Evolutionary conservation across 2,329 filamentous ascomycete species (phyloP).

Genomic region (Sporothrix dimorphospora): DNA sequence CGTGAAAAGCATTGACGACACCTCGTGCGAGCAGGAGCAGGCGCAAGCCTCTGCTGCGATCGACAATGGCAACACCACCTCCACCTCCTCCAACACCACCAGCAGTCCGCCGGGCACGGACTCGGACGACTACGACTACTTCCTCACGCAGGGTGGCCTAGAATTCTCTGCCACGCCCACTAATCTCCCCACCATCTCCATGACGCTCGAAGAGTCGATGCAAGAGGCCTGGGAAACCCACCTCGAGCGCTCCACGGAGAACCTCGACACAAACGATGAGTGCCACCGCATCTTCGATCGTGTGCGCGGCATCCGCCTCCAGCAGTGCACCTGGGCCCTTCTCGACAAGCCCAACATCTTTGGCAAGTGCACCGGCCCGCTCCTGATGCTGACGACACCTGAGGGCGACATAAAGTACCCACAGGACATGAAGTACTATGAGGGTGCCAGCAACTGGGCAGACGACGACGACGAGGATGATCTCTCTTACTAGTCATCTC

Average conservation of each 20-base stretch:
- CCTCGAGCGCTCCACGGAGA: neutral
- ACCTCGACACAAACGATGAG: neutral
- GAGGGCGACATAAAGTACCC: constrained; percentile 31
- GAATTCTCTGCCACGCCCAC: neutral
- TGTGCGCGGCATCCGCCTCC: neutral
- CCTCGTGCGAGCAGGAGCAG: neutral
- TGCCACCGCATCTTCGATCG: constrained; percentile 1
- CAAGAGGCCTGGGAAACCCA: neutral
- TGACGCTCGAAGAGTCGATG: neutral
- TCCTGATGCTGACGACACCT: constrained; percentile 29
- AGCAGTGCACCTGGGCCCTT: constrained; percentile 24
- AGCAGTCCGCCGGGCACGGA: neutral
- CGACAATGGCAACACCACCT: neutral
- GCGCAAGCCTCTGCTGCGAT: neutral
- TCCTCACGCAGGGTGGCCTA: neutral
- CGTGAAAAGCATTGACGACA: neutral
- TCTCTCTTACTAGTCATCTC: neutral
- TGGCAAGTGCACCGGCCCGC: constrained; percentile 20
- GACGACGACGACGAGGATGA: constrained; percentile 26
- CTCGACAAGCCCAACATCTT: constrained; percentile 28
- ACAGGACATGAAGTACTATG: constrained; percentile 29
- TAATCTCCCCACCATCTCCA: neutral
- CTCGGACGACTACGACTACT: neutral
- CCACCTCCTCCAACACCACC: too few relatives aligned
- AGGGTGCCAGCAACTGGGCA: constrained; percentile 15